Base-by-base conservation (phyloP, 1,284 basidiomycete species). In the Apiotrichum brassicae region DNA sequence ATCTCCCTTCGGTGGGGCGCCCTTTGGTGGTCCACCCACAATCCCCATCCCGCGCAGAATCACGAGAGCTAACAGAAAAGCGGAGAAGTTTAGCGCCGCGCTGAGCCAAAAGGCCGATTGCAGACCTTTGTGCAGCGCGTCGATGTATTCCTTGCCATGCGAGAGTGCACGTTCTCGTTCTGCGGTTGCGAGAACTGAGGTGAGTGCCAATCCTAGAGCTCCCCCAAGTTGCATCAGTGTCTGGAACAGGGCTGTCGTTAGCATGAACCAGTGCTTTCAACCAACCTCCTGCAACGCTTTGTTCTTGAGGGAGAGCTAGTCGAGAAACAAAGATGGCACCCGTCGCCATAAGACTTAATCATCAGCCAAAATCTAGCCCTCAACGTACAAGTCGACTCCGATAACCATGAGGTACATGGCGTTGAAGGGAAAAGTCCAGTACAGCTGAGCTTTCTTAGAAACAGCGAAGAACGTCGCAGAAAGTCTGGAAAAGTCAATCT, bases 401-500 rank as follows among this genome's bases (percentile, higher is more conserved):
- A 85, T 76, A 20, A 86, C 84, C 22, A 78, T 72, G 44, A 86
- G 59, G 37, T 82, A 75, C 47, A 43, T 43, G 6, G 26, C 47
- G 39, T 49, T 46, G 44, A 53, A 53, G 2, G 51, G 49, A 12
- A 46, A 39, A 7, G 33, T 46, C 52, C 52, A 53, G 43, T 53
- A 53, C 13, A 38, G 12, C 13, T 42, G 26, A n/a, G 38, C 25
- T 78, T 18, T 79, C 62, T 26, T 28, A 51, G 89, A 83, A 3
- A 87, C 63, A 0, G 86, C 85, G 56, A 90, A 85, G 4, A 91
- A 75, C 18, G 89, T 72, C 46, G 79, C 80, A 0, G 85, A 82
- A 8, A 76, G 56, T 1, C 65, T 67, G 42, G n/a, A n/a, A 40
- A 25, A 25, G 18, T 19, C 33, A 34, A 18, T 18, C 8, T 7